Base-by-base conservation (phyloP, 352 stramenopile genomes). In the Thalassiosira hispida region DNA sequence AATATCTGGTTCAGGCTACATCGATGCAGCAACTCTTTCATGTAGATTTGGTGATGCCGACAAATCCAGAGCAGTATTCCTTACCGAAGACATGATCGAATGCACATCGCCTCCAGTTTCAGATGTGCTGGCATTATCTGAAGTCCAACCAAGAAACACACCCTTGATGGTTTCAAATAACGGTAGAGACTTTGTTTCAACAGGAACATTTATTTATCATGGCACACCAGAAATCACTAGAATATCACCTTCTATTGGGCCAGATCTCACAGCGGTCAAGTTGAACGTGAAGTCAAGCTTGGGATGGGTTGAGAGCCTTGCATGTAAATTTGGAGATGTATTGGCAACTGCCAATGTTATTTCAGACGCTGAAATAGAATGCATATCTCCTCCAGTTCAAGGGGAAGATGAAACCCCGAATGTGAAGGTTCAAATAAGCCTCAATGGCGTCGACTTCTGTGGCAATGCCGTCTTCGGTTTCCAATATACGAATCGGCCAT, bases 401-500 rank as follows among this genome's bases (percentile, higher is more conserved):
- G 16, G 8, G 11, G 59, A 49, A 22, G 55, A 52, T 55, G n/a
- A 62, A 51, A 23, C 1, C 1, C 20, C 12, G 4, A 42, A 35
- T 27, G 69, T 78, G 27, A 65, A 16, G 3, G 18, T 78, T 55
- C 31, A 46, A 14, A 66, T 79, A 14, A 73, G 60, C n/a, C 42
- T 79, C n/a, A 79, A 79, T 51, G 70, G 70, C 20, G 31, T 73
- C 46, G 70, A 79, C 49, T 79, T 73, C 53, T 79, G 57, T 35
- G 47, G 59, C 20, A 42, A 55, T 53, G 40, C 22, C 12, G 22
- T n/a, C 31, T 27, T 61, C 1, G 14, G 9, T 8, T 79, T 57
- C 31, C 1, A 55, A 25, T 79, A 79, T 40, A 35, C 70, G 16
- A 49, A 31, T n/a, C 9, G 20, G 9, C 70, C 70, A 46, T 22